Conservation (phyloP, 768 basidiomycete genomes). For the Coprinellus aureogranulatus region DNA sequence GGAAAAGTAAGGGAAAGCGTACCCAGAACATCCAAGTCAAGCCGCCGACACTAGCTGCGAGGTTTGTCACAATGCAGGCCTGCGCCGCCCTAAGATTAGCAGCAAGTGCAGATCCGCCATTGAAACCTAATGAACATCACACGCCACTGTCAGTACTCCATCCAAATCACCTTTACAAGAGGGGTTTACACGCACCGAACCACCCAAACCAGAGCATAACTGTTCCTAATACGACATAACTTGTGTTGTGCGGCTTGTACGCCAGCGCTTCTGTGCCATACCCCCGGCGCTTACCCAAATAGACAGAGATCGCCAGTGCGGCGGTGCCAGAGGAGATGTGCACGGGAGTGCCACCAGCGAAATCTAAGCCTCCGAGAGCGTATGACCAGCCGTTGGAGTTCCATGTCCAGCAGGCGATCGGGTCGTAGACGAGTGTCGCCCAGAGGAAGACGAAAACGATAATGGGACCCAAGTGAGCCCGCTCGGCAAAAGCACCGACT, state of each 20-base stretch:
- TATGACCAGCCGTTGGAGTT: constrained; percentile 75
- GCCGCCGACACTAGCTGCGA: constrained; percentile 84
- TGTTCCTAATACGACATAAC: constrained; percentile 89
- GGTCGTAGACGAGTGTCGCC: constrained; percentile 88
- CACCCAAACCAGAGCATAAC: constrained; percentile 93
- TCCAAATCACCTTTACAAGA: background rate
- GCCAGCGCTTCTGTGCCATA: constrained; percentile 89
- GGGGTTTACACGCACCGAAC: constrained; percentile 54
- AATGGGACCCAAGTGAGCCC: constrained; percentile 78
- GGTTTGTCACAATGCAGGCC: constrained; percentile 91
- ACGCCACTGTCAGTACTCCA: background rate
- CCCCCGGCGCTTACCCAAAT: constrained; percentile 86
- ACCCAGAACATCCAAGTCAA: constrained; percentile 92
- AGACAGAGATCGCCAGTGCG: constrained; percentile 86
- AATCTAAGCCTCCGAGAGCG: constrained; percentile 80
- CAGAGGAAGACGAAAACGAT: constrained; percentile 90
- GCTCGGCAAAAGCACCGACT: constrained; percentile 90
- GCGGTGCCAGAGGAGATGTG: constrained; percentile 96
- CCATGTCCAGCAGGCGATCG: constrained; percentile 97
- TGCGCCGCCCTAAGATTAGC: constrained; percentile 85
- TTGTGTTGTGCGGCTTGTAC: constrained; percentile 94
- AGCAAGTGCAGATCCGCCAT: constrained; percentile 86
- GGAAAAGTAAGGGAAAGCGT: constrained; percentile 10
- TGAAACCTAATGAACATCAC: constrained; percentile 45
- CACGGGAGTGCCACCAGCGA: constrained; percentile 95